Conservation (phyloP, 306 rosid species). For the Corylus heterophylla region DNA sequence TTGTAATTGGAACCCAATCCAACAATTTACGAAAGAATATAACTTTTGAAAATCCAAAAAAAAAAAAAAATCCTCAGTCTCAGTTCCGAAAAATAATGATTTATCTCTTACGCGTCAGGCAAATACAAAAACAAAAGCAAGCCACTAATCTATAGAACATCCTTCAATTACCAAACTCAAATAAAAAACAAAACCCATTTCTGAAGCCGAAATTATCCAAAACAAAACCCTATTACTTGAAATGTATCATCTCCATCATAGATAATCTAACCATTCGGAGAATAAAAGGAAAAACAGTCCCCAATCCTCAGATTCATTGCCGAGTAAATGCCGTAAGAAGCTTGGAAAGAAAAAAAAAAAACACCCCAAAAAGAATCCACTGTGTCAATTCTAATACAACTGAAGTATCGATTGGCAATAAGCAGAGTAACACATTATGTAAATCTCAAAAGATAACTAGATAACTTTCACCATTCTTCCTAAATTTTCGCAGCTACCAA, state of each 20-base stretch:
- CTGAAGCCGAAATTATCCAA: neutral
- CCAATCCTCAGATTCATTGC: neutral
- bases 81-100: neutral
- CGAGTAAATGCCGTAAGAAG: neutral
- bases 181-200: neutral
- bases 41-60: neutral
- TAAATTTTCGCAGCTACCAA: slow-evolving; percentile 7
- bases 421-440: neutral
- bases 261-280: neutral
- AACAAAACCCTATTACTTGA: neutral
- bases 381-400: neutral
- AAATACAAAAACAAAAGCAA: neutral
- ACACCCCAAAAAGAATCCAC: neutral
- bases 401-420: neutral
- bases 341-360: neutral
- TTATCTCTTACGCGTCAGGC: neutral
- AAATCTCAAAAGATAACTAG: neutral
- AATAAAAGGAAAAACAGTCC: neutral
- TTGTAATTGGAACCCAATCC: neutral
- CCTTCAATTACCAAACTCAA: neutral
- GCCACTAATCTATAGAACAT: neutral
- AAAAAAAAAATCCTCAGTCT: no score
- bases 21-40: neutral
- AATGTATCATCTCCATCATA: slow-evolving; percentile 1
- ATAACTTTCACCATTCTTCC: neutral